These are phyloP conservation scores for Quercus glauca DNA, from an alignment of 306 rosid species.

Conservation along the genomic window DNA sequence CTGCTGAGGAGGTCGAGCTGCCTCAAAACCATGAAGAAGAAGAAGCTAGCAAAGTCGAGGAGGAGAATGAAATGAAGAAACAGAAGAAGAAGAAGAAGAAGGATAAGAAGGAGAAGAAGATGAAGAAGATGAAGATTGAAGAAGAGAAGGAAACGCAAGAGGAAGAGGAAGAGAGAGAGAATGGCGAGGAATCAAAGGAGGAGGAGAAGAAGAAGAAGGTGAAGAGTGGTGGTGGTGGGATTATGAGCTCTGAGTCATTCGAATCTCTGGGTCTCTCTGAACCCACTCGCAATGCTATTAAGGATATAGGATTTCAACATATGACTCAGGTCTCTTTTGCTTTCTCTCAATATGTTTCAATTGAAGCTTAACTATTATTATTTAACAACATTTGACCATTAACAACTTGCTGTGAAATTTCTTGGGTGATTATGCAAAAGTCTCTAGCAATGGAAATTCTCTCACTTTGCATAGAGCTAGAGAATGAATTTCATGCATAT, in stretches of 20 bases:
- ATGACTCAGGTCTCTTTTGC: slow-evolving; percentile 63
- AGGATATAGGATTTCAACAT: slow-evolving; percentile 50
- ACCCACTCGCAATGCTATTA: slow-evolving; percentile 55
- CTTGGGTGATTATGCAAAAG: no score
- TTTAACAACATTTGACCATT: no score
- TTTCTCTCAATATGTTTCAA: neutral
- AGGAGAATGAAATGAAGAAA: slow-evolving; percentile 1
- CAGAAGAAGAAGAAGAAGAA: slow-evolving; percentile 18
- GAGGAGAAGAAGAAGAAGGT: slow-evolving; percentile 16
- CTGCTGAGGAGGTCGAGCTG: neutral
- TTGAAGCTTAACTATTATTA: no score
- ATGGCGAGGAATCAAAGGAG: slow-evolving; percentile 13
- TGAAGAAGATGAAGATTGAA: slow-evolving; percentile 18
- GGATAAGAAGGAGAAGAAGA: slow-evolving; percentile 13
- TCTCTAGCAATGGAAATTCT: no score
- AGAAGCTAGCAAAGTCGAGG: no score
- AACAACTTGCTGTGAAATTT: no score
- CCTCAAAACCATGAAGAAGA: neutral
- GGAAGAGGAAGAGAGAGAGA: slow-evolving; percentile 3
- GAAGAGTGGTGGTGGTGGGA: slow-evolving; percentile 38
- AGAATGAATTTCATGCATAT: no score
- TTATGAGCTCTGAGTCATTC: slow-evolving; percentile 61
- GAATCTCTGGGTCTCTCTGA: slow-evolving; percentile 56
- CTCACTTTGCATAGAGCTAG: no score
- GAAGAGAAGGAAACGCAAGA: neutral